Conservation (phyloP, 768 basidiomycete genomes). For the Hydnomerulius pinastri region DNA sequence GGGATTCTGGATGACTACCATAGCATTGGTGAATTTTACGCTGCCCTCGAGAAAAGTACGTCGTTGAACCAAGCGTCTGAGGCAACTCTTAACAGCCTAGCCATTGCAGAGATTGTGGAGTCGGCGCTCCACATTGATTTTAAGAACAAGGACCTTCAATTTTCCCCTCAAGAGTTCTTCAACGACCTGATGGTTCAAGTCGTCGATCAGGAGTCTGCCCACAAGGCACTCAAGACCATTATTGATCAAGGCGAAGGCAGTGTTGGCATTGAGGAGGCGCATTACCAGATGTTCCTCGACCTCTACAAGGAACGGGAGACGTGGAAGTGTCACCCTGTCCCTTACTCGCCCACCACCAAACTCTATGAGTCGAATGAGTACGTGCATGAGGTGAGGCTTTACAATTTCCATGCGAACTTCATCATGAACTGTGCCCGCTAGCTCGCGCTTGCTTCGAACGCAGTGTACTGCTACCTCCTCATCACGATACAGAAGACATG, state of each 20-base stretch:
- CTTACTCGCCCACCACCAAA: conserved; percentile 7
- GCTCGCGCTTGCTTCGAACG: conserved; percentile 18
- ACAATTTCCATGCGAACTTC: background rate
- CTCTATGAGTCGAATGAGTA: conserved; percentile 4
- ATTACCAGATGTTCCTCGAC: conserved; percentile 19
- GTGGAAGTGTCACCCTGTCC: conserved; percentile 10
- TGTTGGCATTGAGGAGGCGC: conserved; percentile 15
- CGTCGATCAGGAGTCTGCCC: conserved; percentile 8
- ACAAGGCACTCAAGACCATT: conserved; percentile 13
- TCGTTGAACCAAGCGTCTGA: background rate
- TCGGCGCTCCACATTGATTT: background rate
- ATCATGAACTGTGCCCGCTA: background rate
- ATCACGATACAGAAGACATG: conserved; percentile 14
- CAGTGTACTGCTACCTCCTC: conserved; percentile 20
- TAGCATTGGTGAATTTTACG: conserved; percentile 7
- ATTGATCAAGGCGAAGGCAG: conserved; percentile 23
- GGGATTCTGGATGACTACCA: background rate
- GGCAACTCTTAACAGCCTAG: conserved; percentile 1
- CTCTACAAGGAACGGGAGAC: conserved; percentile 10
- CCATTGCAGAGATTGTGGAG: conserved; percentile 5
- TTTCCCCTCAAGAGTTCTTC: conserved; percentile 12
- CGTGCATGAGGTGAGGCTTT: conserved; percentile 7
- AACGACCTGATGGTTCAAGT: conserved; percentile 14
- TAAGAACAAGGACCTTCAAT: conserved; percentile 14
- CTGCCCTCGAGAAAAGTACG: conserved; percentile 1